A percentile compares a stretch with the other conserved stretches of the same genome.
phyloP scores from a whole-genome alignment of 495 filamentous ascomycete species.

The Pyronema domesticum region DNA sequence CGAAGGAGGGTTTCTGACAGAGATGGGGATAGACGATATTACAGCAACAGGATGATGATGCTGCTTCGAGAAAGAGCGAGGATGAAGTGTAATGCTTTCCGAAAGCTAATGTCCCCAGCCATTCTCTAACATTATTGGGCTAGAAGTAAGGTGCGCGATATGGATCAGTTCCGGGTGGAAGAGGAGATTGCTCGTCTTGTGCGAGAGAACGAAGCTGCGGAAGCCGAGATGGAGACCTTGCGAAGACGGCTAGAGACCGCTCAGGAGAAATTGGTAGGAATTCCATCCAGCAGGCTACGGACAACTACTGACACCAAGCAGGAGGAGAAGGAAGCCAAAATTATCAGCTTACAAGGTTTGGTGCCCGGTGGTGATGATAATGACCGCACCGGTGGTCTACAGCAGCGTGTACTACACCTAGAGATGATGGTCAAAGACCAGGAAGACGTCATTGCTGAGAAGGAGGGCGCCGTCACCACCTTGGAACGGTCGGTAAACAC shows the following conservation, averaged over 20 bases:
- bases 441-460: conserved; percentile 23
- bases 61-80: background rate
- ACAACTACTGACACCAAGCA: background rate
- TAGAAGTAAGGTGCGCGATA: conserved; percentile 6
- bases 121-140: background rate
- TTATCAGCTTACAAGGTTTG: conserved; percentile 16
- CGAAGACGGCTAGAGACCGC: conserved; percentile 11
- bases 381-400: background rate
- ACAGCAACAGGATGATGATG: conserved; percentile 1
- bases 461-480: conserved; percentile 16
- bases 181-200: conserved; percentile 24
- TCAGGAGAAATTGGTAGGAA: conserved; percentile 15
- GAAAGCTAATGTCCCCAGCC: background rate
- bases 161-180: conserved; percentile 23
- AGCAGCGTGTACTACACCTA: conserved; percentile 10
- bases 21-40: conserved; percentile 16
- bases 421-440: conserved; percentile 22
- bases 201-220: conserved; percentile 21
- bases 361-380: conserved; percentile 6
- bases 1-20: background rate
- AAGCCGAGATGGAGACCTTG: conserved; percentile 16
- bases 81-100: background rate
- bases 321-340: conserved; percentile 17
- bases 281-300: background rate
- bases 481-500: conserved; percentile 17